Evolutionary conservation across 2,329 filamentous ascomycete genomes (phyloP).

Genomic region (Fusarium pseudograminearum): DNA sequence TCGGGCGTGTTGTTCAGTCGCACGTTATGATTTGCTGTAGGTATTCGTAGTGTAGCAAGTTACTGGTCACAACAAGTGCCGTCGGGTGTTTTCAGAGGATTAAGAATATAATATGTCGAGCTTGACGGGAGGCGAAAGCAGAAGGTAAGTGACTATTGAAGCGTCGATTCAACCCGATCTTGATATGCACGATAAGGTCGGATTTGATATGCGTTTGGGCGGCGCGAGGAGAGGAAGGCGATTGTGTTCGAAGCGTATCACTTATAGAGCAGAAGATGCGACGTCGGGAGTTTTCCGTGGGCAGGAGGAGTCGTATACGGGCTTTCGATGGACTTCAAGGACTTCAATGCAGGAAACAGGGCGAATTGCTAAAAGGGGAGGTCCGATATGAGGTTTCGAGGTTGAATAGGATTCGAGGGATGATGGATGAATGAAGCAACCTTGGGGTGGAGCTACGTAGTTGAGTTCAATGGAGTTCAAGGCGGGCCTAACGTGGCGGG

Average conservation of each 20-base stretch:
- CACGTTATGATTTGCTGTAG: not conserved
- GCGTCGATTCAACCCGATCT: conserved; percentile 1
- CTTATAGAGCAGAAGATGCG: not conserved
- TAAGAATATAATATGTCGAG: not conserved
- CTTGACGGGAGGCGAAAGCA: not conserved
- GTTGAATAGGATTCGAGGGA: conserved; percentile 34
- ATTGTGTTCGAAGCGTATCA: conserved; percentile 1
- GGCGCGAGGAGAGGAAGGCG: conserved; percentile 34
- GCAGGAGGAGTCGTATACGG: not conserved
- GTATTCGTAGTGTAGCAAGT: conserved; percentile 6
- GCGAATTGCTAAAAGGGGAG: conserved; percentile 12
- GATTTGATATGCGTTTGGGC: conserved; percentile 13
- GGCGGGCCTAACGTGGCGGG: conserved; percentile 42
- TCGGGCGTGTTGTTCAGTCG: not conserved
- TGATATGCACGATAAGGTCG: conserved; percentile 23
- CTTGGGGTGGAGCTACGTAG: conserved; percentile 18
- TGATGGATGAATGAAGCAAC: conserved; percentile 34
- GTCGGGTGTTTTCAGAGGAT: not conserved
- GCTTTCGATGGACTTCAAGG: conserved; percentile 1
- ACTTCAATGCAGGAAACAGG: conserved; percentile 6
- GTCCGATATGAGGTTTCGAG: conserved; percentile 33
- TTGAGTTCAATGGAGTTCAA: conserved; percentile 2
- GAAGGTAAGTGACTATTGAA: not conserved
- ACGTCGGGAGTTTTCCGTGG: not conserved
- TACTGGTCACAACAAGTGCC: conserved; percentile 2